phyloP scores from a whole-genome alignment of 352 stramenopile genomes.

The Pythium biforme region DNA sequence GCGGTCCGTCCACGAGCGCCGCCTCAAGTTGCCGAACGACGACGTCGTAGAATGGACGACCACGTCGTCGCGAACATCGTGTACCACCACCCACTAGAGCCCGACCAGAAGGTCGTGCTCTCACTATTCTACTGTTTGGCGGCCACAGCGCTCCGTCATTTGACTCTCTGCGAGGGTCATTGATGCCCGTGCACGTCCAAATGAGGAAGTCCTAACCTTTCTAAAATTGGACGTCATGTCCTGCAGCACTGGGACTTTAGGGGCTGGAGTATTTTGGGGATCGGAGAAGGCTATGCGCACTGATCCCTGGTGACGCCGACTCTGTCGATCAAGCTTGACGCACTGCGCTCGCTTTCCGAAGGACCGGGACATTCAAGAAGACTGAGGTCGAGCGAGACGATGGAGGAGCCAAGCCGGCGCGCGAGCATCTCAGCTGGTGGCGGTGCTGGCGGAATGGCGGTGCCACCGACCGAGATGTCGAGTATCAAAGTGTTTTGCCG shows the following conservation, averaged over 20 bases:
- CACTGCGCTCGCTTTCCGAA: too few species aligned
- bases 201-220: too few species aligned
- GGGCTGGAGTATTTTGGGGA: too few species aligned
- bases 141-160: too few species aligned
- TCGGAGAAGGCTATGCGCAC: too few species aligned
- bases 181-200: too few species aligned
- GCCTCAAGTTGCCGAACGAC: slow-evolving; percentile 15
- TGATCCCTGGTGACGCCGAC: background rate
- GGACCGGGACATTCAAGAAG: too few species aligned
- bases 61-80: slow-evolving; percentile 17
- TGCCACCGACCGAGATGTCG: slow-evolving; percentile 13
- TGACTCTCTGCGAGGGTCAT: too few species aligned
- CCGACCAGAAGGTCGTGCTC: background rate
- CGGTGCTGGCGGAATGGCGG: too few species aligned
- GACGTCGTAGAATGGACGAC: slow-evolving; percentile 21
- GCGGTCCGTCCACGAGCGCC: slow-evolving; percentile 3
- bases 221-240: too few species aligned
- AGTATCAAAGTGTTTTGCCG: slow-evolving; percentile 81
- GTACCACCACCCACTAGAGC: slow-evolving; percentile 13
- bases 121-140: too few species aligned
- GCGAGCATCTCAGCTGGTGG: slow-evolving; percentile 2
- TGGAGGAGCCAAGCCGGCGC: slow-evolving; percentile 19
- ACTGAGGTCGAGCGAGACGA: background rate
- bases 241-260: too few species aligned
- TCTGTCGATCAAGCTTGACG: background rate